These are phyloP conservation scores for Hypoxylon intermedium DNA, from an alignment of 495 filamentous ascomycete species.

Conservation along the genomic window DNA sequence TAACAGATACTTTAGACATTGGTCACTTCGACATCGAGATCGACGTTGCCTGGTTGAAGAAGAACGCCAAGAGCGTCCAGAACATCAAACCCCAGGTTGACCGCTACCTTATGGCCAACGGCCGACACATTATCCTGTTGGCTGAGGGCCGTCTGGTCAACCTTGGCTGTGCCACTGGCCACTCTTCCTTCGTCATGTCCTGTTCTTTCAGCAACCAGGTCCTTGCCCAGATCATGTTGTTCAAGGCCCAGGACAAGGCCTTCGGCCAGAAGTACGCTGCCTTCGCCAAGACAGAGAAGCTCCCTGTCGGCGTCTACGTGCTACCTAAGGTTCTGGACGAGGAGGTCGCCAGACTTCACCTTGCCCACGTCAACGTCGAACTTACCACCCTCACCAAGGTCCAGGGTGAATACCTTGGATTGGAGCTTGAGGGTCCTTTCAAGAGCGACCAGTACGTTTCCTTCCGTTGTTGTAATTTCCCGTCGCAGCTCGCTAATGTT, in stretches of 20 bases:
- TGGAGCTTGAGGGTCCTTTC: constrained; percentile 85
- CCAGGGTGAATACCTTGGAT: constrained; percentile 93
- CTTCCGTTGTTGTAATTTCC: neutral
- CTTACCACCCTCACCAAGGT: constrained; percentile 80
- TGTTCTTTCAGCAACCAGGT: constrained; percentile 99
- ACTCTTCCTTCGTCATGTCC: constrained; percentile 99
- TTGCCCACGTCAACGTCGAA: constrained; percentile 94
- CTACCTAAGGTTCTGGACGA: constrained; percentile 98
- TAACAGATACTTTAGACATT: constrained; percentile 70
- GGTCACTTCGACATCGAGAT: constrained; percentile 99
- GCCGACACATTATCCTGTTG: constrained; percentile 96
- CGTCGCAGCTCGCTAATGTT: constrained; percentile 41
- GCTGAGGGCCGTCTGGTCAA: constrained; percentile 99
- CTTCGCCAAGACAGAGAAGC: constrained; percentile 89
- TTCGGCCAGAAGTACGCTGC: constrained; percentile 95
- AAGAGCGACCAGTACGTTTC: constrained; percentile 79
- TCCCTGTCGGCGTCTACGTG: constrained; percentile 91
- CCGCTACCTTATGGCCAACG: constrained; percentile 92
- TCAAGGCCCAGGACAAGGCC: constrained; percentile 84
- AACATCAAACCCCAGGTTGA: constrained; percentile 99
- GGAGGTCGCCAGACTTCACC: constrained; percentile 92
- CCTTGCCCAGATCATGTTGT: constrained; percentile 97
- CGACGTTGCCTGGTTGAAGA: constrained; percentile 99
- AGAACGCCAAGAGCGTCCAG: constrained; percentile 84
- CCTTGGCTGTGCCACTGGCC: constrained; percentile 96